Evolutionary conservation across 306 rosid genomes (phyloP).

Genomic region (Trifolium fragiferum): DNA sequence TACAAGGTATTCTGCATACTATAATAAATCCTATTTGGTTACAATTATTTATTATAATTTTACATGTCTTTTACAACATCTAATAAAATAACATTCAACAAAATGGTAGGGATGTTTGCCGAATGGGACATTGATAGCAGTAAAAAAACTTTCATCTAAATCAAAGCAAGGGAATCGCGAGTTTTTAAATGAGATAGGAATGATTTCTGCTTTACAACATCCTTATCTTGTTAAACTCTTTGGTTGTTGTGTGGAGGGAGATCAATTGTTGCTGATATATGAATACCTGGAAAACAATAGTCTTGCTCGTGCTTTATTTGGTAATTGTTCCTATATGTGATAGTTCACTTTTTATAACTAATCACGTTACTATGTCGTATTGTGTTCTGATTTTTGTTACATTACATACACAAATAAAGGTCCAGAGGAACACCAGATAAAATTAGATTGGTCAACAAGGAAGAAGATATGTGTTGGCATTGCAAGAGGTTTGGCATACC

Average conservation of each 20-base stretch:
- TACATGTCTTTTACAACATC: not conserved
- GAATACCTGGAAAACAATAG: conserved; percentile 66
- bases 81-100: not conserved
- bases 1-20: conserved; percentile 49
- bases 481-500: conserved; percentile 61
- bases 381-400: not conserved
- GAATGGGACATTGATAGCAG: conserved; percentile 66
- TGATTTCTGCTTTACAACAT: conserved; percentile 64
- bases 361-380: not conserved
- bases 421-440: not conserved
- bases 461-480: conserved; percentile 60
- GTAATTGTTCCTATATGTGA: conserved; percentile 35
- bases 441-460: conserved; percentile 61
- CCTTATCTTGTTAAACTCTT: conserved; percentile 54
- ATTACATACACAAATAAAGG: conserved; percentile 34
- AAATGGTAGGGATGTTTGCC: conserved; percentile 43
- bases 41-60: not conserved
- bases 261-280: conserved; percentile 52
- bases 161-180: conserved; percentile 82
- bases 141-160: conserved; percentile 71
- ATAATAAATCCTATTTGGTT: not conserved
- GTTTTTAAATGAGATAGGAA: conserved; percentile 70
- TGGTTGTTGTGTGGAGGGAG: conserved; percentile 51
- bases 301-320: conserved; percentile 55
- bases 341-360: not conserved